phyloP scores from a whole-genome alignment of 108 stramenopile species.

The Cyclotella kingstonii region DNA sequence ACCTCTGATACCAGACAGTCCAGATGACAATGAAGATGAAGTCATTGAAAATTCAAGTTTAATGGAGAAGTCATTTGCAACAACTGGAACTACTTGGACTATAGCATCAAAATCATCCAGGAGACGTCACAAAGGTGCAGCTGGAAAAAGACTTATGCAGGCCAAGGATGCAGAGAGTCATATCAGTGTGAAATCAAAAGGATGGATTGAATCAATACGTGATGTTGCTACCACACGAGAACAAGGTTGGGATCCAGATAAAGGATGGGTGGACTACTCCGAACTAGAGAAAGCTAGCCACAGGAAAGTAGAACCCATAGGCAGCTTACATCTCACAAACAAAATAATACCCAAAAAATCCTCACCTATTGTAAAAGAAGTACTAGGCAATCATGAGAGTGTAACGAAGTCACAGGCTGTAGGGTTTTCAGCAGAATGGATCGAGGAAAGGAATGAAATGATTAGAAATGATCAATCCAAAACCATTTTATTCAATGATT shows the following conservation, averaged over 20 bases:
- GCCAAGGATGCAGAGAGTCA: constrained; percentile 48
- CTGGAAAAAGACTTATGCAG: constrained; percentile 44
- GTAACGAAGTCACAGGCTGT: constrained; percentile 6
- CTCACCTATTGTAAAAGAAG: not conserved
- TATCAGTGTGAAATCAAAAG: constrained; percentile 38
- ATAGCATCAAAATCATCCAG: constrained; percentile 36
- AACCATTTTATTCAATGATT: not conserved
- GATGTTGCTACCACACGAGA: constrained; percentile 53
- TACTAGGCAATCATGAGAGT: not conserved
- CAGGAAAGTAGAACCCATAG: constrained; percentile 15
- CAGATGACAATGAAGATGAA: constrained; percentile 22
- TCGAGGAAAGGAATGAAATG: constrained; percentile 19
- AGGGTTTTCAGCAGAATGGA: constrained; percentile 31
- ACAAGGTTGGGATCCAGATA: constrained; percentile 66
- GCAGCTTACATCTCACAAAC: constrained; percentile 29
- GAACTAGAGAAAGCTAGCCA: constrained; percentile 38
- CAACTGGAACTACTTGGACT: constrained; percentile 49
- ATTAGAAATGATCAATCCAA: not conserved
- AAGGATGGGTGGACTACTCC: constrained; percentile 65
- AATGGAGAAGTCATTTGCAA: constrained; percentile 43
- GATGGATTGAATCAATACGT: constrained; percentile 77
- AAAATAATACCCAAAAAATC: constrained; percentile 11
- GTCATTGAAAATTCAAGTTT: constrained; percentile 44
- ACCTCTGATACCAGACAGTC: constrained; percentile 8
- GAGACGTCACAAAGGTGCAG: constrained; percentile 68